Conservation (phyloP, 2,329 filamentous ascomycete genomes). For the Trichoderma atroviride region DNA sequence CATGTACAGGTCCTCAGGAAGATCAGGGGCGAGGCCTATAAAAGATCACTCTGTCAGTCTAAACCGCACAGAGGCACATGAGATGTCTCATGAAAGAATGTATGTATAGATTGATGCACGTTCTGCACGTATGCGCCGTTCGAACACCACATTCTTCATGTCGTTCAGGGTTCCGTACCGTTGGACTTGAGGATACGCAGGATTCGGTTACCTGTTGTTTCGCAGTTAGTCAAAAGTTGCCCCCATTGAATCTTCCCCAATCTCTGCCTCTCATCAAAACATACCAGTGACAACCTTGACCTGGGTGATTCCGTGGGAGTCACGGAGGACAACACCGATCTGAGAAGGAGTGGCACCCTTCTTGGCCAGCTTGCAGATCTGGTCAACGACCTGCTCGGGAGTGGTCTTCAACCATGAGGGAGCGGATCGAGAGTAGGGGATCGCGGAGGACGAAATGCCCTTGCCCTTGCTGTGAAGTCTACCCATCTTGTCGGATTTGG, state of each 20-base stretch:
- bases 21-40: constrained; percentile 93
- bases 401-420: constrained; percentile 99
- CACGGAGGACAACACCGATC: constrained; percentile 98
- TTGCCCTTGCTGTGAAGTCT: constrained; percentile 99
- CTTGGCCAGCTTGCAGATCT: constrained; percentile 98
- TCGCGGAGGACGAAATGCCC: constrained; percentile 93
- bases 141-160: constrained; percentile 31
- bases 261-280: constrained; percentile 41
- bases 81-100: constrained; percentile 37
- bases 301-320: constrained; percentile 97
- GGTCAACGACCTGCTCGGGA: constrained; percentile 96
- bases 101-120: constrained; percentile 35
- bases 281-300: constrained; percentile 96
- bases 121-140: constrained; percentile 26
- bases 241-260: background rate
- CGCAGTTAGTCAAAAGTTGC: constrained; percentile 41
- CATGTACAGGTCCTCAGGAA: constrained; percentile 99
- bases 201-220: constrained; percentile 93
- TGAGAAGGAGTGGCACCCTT: constrained; percentile 98
- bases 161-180: constrained; percentile 69
- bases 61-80: constrained; percentile 82
- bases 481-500: constrained; percentile 72
- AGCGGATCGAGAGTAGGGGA: constrained; percentile 93
- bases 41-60: constrained; percentile 89
- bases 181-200: constrained; percentile 97